Conservation (phyloP, 2,329 filamentous ascomycete genomes). For the Calonectria henricotiae region DNA sequence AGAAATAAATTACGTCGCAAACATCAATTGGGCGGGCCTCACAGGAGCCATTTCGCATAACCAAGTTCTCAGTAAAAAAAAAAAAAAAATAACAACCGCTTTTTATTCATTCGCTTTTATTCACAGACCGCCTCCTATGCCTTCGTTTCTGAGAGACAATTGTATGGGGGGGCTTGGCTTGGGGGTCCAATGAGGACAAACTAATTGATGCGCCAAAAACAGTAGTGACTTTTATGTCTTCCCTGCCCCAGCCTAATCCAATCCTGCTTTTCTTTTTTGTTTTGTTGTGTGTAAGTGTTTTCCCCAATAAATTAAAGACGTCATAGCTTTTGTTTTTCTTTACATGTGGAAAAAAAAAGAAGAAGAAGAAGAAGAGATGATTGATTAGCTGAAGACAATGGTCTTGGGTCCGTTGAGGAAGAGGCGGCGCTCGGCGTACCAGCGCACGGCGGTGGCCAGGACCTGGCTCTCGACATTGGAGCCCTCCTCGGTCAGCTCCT, state of each 20-base stretch:
- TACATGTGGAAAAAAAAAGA: slow-evolving; percentile 5
- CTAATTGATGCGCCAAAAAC: neutral
- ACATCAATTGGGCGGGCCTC: slow-evolving; percentile 11
- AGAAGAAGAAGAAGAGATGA: no score
- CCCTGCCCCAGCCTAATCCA: neutral
- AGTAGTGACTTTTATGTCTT: slow-evolving; percentile 11
- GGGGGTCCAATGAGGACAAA: neutral
- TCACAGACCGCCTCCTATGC: neutral
- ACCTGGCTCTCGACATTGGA: slow-evolving; percentile 90
- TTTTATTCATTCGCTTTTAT: slow-evolving; percentile 9
- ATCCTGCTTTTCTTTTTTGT: slow-evolving; percentile 1
- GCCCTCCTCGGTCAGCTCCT: slow-evolving; percentile 84
- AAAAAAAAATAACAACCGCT: neutral
- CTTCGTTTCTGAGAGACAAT: slow-evolving; percentile 16
- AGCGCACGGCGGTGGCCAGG: slow-evolving; percentile 85
- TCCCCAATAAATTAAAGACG: neutral
- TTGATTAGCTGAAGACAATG: slow-evolving; percentile 75
- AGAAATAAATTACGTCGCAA: slow-evolving; percentile 5
- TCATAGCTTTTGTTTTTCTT: neutral
- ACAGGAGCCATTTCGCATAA: neutral
- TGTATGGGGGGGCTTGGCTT: neutral
- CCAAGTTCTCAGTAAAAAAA: neutral
- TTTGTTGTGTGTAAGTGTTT: no score
- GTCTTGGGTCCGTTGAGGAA: slow-evolving; percentile 87
- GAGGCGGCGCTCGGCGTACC: slow-evolving; percentile 84